These are phyloP conservation scores for Endotrypanum monterogeii DNA, from an alignment of 208 protist species.

Conservation along the genomic window DNA sequence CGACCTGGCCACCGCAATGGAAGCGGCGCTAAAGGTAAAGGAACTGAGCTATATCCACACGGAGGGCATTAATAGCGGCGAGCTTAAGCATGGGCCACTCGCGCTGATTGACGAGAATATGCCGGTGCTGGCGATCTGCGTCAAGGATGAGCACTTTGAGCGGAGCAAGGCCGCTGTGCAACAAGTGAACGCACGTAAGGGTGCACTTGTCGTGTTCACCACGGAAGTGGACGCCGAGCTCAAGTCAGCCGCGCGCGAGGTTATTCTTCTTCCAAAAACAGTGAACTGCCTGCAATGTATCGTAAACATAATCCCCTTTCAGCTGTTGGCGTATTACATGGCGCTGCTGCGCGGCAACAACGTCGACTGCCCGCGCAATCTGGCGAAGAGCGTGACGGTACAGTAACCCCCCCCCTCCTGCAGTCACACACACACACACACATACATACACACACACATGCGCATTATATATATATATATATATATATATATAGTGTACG, in stretches of 20 bases:
- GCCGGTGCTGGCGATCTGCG: slow-evolving; percentile 92
- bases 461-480: too few species aligned
- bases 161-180: slow-evolving; percentile 86
- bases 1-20: slow-evolving; percentile 91
- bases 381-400: slow-evolving; percentile 98
- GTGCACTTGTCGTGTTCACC: slow-evolving; percentile 78
- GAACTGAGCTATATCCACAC: slow-evolving; percentile 98
- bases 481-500: too few species aligned
- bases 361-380: slow-evolving; percentile 95
- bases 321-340: slow-evolving; percentile 97
- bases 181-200: slow-evolving; percentile 89
- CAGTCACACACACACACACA: too few species aligned
- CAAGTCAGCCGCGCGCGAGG: slow-evolving; percentile 22
- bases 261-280: slow-evolving; percentile 78
- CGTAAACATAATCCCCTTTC: slow-evolving; percentile 95
- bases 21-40: slow-evolving; percentile 97
- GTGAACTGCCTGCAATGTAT: slow-evolving; percentile 90
- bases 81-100: slow-evolving; percentile 98
- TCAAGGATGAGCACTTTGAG: slow-evolving; percentile 73
- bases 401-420: too few species aligned
- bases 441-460: too few species aligned
- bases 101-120: slow-evolving; percentile 95
- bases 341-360: slow-evolving; percentile 91
- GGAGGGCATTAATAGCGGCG: slow-evolving; percentile 96
- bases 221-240: slow-evolving; percentile 57